Conservation (phyloP, 306 rosid genomes). For the Medicago lupulina region DNA sequence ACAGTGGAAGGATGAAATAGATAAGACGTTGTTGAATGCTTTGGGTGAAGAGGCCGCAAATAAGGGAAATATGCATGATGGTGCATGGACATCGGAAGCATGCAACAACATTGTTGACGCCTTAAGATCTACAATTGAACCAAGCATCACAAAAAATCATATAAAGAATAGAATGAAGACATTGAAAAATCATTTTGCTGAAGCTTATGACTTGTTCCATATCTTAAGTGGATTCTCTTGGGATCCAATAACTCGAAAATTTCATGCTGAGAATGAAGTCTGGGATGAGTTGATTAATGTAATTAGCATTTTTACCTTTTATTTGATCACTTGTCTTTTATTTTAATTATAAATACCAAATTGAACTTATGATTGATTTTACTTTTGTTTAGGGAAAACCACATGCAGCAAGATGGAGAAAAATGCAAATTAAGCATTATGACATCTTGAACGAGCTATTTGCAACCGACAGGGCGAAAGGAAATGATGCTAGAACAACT, state of each 20-base stretch:
- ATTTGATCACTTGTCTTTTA: background rate
- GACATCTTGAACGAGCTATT: background rate
- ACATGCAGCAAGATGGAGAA: background rate
- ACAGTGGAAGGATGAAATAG: too few species aligned
- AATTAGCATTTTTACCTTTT: background rate
- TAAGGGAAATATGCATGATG: background rate
- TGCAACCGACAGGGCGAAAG: background rate
- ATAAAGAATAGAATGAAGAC: background rate
- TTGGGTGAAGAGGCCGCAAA: too few species aligned
- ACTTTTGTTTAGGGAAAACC: background rate
- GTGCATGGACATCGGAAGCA: background rate
- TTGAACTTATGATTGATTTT: background rate
- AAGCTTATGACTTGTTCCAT: background rate
- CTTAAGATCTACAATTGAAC: background rate
- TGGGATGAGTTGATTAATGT: background rate
- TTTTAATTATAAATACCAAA: background rate
- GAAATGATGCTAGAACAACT: background rate
- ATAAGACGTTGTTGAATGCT: too few species aligned
- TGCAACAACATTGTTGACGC: background rate
- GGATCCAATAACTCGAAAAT: background rate
- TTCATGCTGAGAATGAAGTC: background rate
- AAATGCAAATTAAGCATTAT: conserved; percentile 20
- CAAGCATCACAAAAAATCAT: background rate
- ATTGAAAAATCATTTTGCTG: background rate
- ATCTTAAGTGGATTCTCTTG: background rate